Evolutionary conservation across 2,329 filamentous ascomycete species (phyloP), one percentile per base, ranked within the genome.

Genomic region (Cytospora schulzeri): DNA sequence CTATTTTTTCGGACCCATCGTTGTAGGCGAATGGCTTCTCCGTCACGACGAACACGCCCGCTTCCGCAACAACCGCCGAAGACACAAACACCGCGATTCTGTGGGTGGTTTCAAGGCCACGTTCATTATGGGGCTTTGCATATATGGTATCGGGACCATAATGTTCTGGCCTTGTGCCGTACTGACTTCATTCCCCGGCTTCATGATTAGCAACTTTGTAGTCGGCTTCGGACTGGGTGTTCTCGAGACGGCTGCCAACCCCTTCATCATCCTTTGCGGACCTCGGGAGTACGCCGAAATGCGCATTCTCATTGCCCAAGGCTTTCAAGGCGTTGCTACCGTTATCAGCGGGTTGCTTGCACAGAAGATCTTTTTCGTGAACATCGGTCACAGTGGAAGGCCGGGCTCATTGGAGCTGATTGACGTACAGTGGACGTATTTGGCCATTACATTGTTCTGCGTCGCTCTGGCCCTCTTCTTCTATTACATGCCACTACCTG

Each of bases 121-220:
- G 0, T 93, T 95, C 70, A 93, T 95, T 66, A 81, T 88, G 31
- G 91, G 91, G 1, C 80, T 94, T 4, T 84, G 83, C 68, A 88
- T 94, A 60, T 94, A 93, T 73, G 89, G 89, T 1, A 81, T 86
- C 6, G 90, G 89, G 1, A 91, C 90, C n/a, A 86, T 94, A 68
- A 92, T 93, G 77, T 93, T 94, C 77, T 95, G 91, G 91, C 91
- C 91, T 0, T 90, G 88, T 1, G 90, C 89, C 9, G 85, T 93
- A 12, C 84, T 92, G 65, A 83, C 83, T 53, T 91, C 90, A 2
- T 95, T 91, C 69, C 85, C 87, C 19, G 92, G 92, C 2, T 95
- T 94, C 76, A 88, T 92, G 75, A 85, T 90, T 57, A 88, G 83
- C 70, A 88, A 82, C 68, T 87, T 94, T 70, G 88, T 94, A 31